Conservation (phyloP, 495 filamentous ascomycete species). For the Letharia columbiana region DNA sequence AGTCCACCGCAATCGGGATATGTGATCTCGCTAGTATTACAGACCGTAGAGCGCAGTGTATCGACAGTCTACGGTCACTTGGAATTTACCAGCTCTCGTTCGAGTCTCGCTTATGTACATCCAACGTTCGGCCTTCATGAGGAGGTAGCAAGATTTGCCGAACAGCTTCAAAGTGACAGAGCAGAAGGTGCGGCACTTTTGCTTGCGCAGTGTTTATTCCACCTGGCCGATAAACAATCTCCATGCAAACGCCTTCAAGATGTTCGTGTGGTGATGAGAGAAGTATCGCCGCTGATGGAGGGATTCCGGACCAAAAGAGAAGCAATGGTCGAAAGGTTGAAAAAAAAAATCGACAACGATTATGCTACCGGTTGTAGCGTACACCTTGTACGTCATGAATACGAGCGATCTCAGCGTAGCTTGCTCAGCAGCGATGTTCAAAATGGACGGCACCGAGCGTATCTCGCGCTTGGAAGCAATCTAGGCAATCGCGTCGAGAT, state of each 20-base stretch:
- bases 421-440: background rate
- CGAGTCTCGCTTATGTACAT: background rate
- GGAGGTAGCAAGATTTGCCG: background rate
- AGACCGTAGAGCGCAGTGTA: background rate
- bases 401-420: conserved; percentile 8
- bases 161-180: background rate
- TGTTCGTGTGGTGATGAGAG: background rate
- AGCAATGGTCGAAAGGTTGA: too few relatives aligned
- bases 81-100: background rate
- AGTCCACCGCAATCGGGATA: background rate
- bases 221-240: conserved; percentile 3
- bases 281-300: background rate
- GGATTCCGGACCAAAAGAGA: background rate
- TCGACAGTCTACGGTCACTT: background rate
- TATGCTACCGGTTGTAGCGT: background rate
- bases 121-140: conserved; percentile 13
- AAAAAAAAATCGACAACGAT: too few relatives aligned
- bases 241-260: conserved; percentile 4
- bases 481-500: conserved; percentile 73
- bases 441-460: conserved; percentile 41
- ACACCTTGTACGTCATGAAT: background rate
- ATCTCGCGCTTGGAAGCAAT: conserved; percentile 89
- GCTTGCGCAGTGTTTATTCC: background rate
- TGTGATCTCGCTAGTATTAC: background rate
- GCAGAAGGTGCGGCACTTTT: background rate